phyloP scores from a whole-genome alignment of 2,329 filamentous ascomycete species.

The Ascochyta viciae-villosae region DNA sequence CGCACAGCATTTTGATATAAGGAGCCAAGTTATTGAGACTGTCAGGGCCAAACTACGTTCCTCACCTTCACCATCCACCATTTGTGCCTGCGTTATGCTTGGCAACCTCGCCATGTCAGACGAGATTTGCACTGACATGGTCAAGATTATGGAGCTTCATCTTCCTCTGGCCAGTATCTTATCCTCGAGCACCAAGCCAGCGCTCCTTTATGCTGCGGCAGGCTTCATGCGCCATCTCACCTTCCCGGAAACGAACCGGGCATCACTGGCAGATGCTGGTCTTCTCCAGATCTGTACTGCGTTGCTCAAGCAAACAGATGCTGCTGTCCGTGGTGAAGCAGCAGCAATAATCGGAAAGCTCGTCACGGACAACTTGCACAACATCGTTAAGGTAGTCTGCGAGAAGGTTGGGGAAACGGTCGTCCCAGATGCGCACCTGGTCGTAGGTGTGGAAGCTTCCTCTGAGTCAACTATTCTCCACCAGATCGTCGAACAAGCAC shows the following conservation, averaged over 20 bases:
- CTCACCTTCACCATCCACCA: slow-evolving; percentile 34
- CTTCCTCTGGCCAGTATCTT: slow-evolving; percentile 39
- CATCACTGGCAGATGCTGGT: slow-evolving; percentile 38
- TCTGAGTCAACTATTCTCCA: slow-evolving; percentile 35
- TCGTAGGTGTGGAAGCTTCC: slow-evolving; percentile 23
- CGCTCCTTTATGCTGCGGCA: slow-evolving; percentile 46
- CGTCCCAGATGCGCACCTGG: slow-evolving; percentile 17
- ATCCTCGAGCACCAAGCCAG: slow-evolving; percentile 32
- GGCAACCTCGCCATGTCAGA: slow-evolving; percentile 50
- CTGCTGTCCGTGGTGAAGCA: slow-evolving; percentile 45
- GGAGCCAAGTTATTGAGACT: slow-evolving; percentile 37
- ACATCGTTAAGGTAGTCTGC: slow-evolving; percentile 40
- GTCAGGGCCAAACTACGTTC: slow-evolving; percentile 35
- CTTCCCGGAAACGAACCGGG: slow-evolving; percentile 44
- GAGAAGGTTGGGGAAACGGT: slow-evolving; percentile 25
- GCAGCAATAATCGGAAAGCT: slow-evolving; percentile 46
- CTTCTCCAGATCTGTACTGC: slow-evolving; percentile 40
- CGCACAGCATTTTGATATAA: slow-evolving; percentile 32
- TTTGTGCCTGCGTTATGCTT: slow-evolving; percentile 48
- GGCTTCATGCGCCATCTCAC: slow-evolving; percentile 48
- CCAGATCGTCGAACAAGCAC: slow-evolving; percentile 39
- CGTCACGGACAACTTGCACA: slow-evolving; percentile 39
- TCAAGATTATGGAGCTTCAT: slow-evolving; percentile 42
- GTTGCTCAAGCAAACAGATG: slow-evolving; percentile 37
- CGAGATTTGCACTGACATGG: slow-evolving; percentile 43